Percentiles rank a stretch among this genome's conserved stretches.
These are phyloP conservation scores for Aspergillus brasiliensis DNA, from an alignment of 2,329 filamentous ascomycete genomes.

Conservation along the genomic window DNA sequence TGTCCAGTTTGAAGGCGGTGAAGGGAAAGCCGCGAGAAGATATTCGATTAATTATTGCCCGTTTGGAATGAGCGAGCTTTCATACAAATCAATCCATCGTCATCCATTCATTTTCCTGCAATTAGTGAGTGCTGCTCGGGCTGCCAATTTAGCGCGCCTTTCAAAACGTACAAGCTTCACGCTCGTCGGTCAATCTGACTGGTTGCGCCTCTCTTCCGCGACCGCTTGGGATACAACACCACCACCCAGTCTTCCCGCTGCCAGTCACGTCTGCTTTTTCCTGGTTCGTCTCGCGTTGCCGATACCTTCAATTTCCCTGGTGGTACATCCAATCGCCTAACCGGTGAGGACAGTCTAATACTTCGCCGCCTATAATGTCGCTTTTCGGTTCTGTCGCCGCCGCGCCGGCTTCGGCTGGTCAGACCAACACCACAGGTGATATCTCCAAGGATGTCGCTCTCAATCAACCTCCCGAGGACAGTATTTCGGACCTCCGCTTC, in stretches of 20 bases:
- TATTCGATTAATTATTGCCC: neutral
- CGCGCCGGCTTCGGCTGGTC: slow-evolving; percentile 52
- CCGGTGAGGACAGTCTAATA: slow-evolving; percentile 10
- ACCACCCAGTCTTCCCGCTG: neutral
- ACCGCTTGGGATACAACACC: neutral
- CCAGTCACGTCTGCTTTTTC: slow-evolving; percentile 6
- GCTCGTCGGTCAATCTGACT: neutral
- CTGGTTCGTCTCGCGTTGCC: slow-evolving; percentile 6
- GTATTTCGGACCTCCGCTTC: slow-evolving; percentile 84
- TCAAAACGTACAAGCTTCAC: neutral
- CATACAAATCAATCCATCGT: neutral
- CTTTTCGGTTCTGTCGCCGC: slow-evolving; percentile 58
- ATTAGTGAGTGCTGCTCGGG: neutral
- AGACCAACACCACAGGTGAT: slow-evolving; percentile 79
- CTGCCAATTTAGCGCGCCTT: neutral
- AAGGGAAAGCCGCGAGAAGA: neutral
- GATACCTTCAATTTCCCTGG: neutral
- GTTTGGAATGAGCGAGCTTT: neutral
- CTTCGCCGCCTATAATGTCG: slow-evolving; percentile 36
- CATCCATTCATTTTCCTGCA: neutral
- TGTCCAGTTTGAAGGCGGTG: neutral
- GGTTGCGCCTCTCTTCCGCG: neutral
- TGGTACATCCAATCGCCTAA: neutral
- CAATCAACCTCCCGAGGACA: slow-evolving; percentile 78
- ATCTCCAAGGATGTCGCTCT: slow-evolving; percentile 86